Base-by-base conservation (phyloP, 2,329 filamentous ascomycete species). In the Lasiodiplodia sp. region DNA sequence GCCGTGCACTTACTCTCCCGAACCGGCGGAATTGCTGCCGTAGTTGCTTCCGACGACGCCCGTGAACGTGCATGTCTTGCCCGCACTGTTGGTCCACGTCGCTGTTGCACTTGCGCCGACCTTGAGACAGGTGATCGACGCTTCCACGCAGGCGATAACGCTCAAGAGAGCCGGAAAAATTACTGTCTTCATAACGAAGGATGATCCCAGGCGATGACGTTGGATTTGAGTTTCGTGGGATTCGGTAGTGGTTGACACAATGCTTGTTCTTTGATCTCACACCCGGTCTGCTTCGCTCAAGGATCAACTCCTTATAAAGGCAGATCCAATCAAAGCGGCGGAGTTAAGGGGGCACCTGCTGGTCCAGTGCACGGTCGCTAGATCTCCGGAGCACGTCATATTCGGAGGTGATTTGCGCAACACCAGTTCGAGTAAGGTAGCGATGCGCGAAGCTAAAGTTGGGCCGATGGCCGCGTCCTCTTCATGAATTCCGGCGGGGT, bases 41-140 rank as follows among this genome's bases (percentile, higher is more conserved):
- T 80, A 86, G 72, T 85, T 85, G 68, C 81, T 82, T 2, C 84
- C 84, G 1, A 86, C 84, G 2, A 77, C 72, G 7, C 83, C 83
- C 0, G 74, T 79, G 71, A 80, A 86, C 0, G 77, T 80, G 70
- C 84, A 86, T 1, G 74, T 76, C 70, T 82, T 71, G 0, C 81
- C 82, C 0, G 77, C 80, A 57, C 75, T 75, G 57, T 85, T 83
- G 2, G 77, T 84, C 84, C 84, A 86, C 23, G 71, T 77, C 12
- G 83, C 84, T 6, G 81, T 85, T 4, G 83, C 83, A 1, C 79
- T 80, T 10, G 75, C 69, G 7, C 81, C 80, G 8, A 82, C 74
- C 2, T 69, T 76, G 4, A 84, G 73, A 69, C 83, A 84, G 1
- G 77, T 79, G 37, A 83, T 77, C 18, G 78, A 64, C 5, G 72